Evolutionary conservation across 2,329 filamentous ascomycete species (phyloP).

Genomic region (Fusarium sp.): DNA sequence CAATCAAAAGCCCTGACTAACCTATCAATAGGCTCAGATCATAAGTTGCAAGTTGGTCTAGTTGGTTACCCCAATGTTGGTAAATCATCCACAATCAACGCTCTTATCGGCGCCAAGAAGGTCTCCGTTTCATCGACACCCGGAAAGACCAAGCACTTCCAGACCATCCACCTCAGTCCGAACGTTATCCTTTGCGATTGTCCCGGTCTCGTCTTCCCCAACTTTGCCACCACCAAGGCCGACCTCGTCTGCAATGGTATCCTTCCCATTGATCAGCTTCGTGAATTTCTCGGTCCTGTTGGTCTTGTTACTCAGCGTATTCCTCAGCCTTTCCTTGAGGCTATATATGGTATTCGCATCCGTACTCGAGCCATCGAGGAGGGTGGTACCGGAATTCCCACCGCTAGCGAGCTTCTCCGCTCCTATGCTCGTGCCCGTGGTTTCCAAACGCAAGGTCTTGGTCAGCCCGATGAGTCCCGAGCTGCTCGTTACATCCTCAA

Average conservation of each 20-base stretch:
- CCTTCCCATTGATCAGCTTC: constrained; percentile 93
- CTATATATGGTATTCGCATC: constrained; percentile 93
- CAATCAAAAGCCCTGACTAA: constrained; percentile 11
- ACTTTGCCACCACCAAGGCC: constrained; percentile 96
- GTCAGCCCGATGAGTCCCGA: constrained; percentile 92
- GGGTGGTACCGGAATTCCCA: constrained; percentile 89
- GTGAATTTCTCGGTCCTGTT: constrained; percentile 90
- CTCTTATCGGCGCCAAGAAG: constrained; percentile 97
- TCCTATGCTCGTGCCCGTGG: constrained; percentile 91
- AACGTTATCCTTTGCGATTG: constrained; percentile 96
- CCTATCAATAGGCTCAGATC: constrained; percentile 56
- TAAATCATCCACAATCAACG: constrained; percentile 99
- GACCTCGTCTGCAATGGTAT: constrained; percentile 96
- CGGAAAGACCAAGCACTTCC: constrained; percentile 99
- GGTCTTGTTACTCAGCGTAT: constrained; percentile 86
- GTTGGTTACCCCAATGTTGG: constrained; percentile 99
- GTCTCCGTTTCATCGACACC: constrained; percentile 97
- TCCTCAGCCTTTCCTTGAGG: constrained; percentile 89
- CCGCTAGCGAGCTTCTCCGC: constrained; percentile 83
- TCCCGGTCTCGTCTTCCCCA: constrained; percentile 97
- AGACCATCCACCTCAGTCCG: constrained; percentile 94
- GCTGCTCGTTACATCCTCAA: constrained; percentile 92
- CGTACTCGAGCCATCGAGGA: constrained; percentile 84
- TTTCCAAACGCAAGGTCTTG: constrained; percentile 88
- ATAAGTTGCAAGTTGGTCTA: constrained; percentile 88